Evolutionary conservation across 345 rosid genomes (phyloP).

Genomic region (Lenwebbia sp.): DNA sequence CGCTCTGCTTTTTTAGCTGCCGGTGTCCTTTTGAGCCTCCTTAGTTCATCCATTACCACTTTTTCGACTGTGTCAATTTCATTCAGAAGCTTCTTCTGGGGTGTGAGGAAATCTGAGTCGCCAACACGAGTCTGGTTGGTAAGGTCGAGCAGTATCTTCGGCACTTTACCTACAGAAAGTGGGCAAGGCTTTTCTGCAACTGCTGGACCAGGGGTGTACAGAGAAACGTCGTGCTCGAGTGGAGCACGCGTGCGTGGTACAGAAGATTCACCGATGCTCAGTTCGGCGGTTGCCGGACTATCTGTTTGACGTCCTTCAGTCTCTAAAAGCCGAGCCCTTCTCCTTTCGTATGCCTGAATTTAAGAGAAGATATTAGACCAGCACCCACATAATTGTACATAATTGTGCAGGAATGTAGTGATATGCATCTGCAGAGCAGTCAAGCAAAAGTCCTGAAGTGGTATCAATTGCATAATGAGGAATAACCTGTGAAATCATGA

Average conservation of each 20-base stretch:
- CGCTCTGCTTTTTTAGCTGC: conserved; percentile 52
- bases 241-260: conserved; percentile 16
- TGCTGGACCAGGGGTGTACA: conserved; percentile 37
- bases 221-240: conserved; percentile 19
- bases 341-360: conserved; percentile 67
- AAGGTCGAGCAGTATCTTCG: conserved; percentile 42
- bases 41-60: conserved; percentile 62
- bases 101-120: conserved; percentile 56
- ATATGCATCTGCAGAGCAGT: background rate
- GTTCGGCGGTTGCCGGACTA: conserved; percentile 20
- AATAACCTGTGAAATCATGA: background rate
- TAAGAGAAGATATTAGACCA: background rate
- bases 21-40: conserved; percentile 60
- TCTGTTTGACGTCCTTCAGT: conserved; percentile 31
- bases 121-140: conserved; percentile 28
- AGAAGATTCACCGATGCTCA: conserved; percentile 8
- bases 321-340: conserved; percentile 45
- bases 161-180: conserved; percentile 32
- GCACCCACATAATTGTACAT: background rate
- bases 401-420: background rate
- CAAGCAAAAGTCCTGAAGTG: background rate
- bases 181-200: conserved; percentile 26
- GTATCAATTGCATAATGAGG: background rate
- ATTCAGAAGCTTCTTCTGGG: conserved; percentile 72
- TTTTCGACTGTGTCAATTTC: conserved; percentile 76